Evolutionary conservation across 1,284 basidiomycete genomes (phyloP).

Genomic region (Sphaerobolus stellatus): DNA sequence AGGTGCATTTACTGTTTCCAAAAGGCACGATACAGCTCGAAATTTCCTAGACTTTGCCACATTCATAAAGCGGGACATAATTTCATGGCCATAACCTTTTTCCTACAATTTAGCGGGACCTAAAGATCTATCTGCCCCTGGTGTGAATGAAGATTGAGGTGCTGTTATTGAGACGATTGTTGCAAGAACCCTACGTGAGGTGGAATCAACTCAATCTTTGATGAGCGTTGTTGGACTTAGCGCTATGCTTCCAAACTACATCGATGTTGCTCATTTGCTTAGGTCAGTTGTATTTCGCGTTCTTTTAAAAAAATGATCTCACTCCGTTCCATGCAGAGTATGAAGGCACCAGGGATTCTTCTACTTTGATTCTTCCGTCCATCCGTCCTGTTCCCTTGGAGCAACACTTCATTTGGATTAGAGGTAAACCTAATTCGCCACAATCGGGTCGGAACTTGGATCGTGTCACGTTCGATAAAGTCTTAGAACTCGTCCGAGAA

Average conservation of each 20-base stretch:
- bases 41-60: too few species aligned
- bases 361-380: constrained; percentile 98
- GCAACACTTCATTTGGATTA: constrained; percentile 96
- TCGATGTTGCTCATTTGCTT: constrained; percentile 96
- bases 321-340: constrained; percentile 53
- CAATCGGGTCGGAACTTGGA: constrained; percentile 88
- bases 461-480: constrained; percentile 88
- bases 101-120: too few species aligned
- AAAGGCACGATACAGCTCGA: too few species aligned
- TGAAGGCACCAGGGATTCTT: constrained; percentile 91
- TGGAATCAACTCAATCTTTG: constrained; percentile 94
- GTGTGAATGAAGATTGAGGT: constrained; percentile 98
- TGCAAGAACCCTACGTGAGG: constrained; percentile 89
- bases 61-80: too few species aligned
- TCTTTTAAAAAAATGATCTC: constrained; percentile 1
- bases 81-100: too few species aligned
- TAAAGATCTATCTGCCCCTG: too few species aligned
- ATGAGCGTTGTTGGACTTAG: constrained; percentile 99
- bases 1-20: too few species aligned
- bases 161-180: constrained; percentile 99
- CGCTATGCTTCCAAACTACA: constrained; percentile 96
- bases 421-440: constrained; percentile 82
- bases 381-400: constrained; percentile 97
- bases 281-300: constrained; percentile 46
- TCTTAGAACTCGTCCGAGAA: constrained; percentile 76